Evolutionary conservation across 345 rosid species (phyloP).

Genomic region (Atalantia buxifolia): DNA sequence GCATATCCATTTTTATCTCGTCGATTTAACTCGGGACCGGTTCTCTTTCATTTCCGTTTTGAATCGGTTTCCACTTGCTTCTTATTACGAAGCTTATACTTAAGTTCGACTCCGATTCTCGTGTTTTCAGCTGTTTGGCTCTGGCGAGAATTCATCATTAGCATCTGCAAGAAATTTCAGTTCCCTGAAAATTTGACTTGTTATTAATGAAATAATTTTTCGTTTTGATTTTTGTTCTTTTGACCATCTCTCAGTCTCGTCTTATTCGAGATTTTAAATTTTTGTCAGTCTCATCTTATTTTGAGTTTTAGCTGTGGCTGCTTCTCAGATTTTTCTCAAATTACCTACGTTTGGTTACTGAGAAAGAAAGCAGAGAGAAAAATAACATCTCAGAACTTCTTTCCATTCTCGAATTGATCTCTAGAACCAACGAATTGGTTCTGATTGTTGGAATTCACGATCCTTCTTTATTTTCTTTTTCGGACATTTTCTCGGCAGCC

Average conservation of each 20-base stretch:
- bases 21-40: conserved; percentile 4
- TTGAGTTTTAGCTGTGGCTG: neutral
- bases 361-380: neutral
- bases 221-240: neutral
- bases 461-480: neutral
- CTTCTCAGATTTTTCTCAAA: neutral
- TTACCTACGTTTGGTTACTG: conserved; percentile 2
- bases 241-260: neutral
- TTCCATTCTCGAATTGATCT: neutral
- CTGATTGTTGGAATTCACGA: neutral
- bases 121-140: neutral
- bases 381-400: neutral
- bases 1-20: neutral
- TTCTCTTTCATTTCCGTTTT: neutral
- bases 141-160: neutral
- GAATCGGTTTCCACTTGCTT: conserved; percentile 1
- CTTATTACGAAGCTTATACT: neutral
- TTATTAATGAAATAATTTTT: conserved; percentile 3
- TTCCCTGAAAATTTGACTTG: neutral
- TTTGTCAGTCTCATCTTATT: neutral
- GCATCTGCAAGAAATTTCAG: neutral
- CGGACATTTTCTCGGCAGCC: neutral
- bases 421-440: neutral
- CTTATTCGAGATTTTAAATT: neutral
- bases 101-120: neutral